phyloP scores from a whole-genome alignment of 2,329 filamentous ascomycete species.

The Arthrobotrys iridis region DNA sequence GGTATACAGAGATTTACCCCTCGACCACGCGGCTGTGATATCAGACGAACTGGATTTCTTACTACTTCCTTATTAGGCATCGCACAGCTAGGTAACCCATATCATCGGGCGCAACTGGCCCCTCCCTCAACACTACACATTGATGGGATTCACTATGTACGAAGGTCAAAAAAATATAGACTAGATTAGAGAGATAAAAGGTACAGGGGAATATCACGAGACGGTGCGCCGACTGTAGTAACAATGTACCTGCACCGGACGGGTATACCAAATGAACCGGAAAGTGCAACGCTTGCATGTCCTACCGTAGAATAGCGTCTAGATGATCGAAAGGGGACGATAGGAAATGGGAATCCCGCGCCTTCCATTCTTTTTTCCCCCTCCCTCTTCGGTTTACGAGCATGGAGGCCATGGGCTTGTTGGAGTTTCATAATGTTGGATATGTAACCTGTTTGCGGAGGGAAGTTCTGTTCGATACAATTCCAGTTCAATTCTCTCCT shows the following conservation, averaged over 20 bases:
- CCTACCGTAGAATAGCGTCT: constrained; percentile 38
- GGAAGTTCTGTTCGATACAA: neutral
- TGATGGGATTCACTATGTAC: constrained; percentile 9
- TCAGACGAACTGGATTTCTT: constrained; percentile 46
- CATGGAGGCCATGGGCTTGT: constrained; percentile 1
- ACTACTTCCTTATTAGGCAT: constrained; percentile 50
- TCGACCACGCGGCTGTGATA: constrained; percentile 45
- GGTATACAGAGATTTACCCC: too few relatives aligned
- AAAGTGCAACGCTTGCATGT: constrained; percentile 31
- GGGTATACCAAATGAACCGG: neutral
- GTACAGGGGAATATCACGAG: constrained; percentile 25
- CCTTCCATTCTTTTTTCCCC: neutral
- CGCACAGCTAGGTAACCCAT: constrained; percentile 54
- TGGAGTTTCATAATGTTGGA: constrained; percentile 30
- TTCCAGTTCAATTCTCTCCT: neutral
- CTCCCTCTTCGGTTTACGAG: neutral
- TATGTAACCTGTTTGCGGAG: constrained; percentile 23
- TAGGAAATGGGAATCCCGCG: neutral
- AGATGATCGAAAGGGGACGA: constrained; percentile 3
- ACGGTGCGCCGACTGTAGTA: constrained; percentile 3
- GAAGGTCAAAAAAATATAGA: neutral
- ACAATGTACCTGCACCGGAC: constrained; percentile 10
- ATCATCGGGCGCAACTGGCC: constrained; percentile 22
- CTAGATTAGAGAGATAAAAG: neutral
- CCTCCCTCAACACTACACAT: constrained; percentile 6